Base-by-base conservation (phyloP, 495 filamentous ascomycete genomes). In the Tuber magnatum region DNA sequence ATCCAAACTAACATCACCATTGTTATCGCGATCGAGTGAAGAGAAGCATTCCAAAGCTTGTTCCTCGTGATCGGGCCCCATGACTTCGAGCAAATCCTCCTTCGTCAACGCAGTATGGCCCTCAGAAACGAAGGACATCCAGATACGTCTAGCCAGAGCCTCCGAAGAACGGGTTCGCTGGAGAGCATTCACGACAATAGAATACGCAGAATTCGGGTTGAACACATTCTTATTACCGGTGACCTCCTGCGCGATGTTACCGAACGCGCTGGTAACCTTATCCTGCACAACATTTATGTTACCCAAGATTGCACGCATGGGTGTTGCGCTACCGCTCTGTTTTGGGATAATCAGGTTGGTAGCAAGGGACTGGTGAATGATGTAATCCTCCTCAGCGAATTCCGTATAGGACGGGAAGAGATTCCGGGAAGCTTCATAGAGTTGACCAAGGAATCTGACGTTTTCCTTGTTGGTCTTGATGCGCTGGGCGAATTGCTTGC, bases 71-170 rank as follows among this genome's bases (percentile, higher is more conserved):
- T 89, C 88, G 1, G 86, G 84, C 3, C 95, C 95, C 73, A 99
- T 89, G 14, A 97, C 94, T 81, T 98, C 95, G 18, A 89, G 74
- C 70, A 99, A 86, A 81, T 99, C 95, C 12, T 97, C 93, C 41
- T 87, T 83, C 76, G 87, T 94, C 41, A 99, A 86, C 10, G 91
- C 85, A 61, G 97, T 91, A 65, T 90, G 89, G 69, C 92, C 94
- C 83, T 97, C 94, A 24, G 94, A 89, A 18, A 97, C 95, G 82
- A 97, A 97, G 3, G 93, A 97, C 93, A 97, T 97, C 95, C 95
- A 99, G 75, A 99, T 89, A 82, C 95, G 90, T 77, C 89, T 91
- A 9, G 94, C 95, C 76, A 99, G 85, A 40, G 94, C 95, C 43
- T 97, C 94, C 5, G 93, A 91, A 38, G 91, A 92, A 56, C 87